Evolutionary conservation across 2,329 filamentous ascomycete genomes (phyloP).

Genomic region (Sodiomyces alkalinus): DNA sequence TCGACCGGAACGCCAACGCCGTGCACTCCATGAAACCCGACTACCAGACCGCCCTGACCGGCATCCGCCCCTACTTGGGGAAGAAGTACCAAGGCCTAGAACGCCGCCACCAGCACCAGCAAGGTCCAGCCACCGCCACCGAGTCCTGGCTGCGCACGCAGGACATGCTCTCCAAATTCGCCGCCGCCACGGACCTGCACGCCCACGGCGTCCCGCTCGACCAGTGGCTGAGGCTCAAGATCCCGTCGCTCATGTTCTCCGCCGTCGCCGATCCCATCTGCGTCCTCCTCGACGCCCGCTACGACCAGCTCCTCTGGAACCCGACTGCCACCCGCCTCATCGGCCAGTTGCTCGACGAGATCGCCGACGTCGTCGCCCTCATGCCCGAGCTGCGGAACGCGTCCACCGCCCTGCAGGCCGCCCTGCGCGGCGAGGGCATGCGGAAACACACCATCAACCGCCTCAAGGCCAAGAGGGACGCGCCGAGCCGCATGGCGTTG

Average conservation of each 20-base stretch:
- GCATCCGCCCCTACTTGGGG: conserved; percentile 8
- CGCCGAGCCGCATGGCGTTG: conserved; percentile 48
- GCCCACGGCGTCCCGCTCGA: conserved; percentile 42
- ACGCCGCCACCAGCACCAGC: background rate
- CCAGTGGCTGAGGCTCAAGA: conserved; percentile 55
- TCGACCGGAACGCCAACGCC: conserved; percentile 22
- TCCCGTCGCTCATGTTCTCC: conserved; percentile 64
- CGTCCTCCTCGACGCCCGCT: conserved; percentile 60
- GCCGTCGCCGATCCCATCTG: conserved; percentile 70
- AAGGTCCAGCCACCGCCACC: conserved; percentile 8
- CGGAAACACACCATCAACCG: conserved; percentile 43
- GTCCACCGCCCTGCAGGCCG: conserved; percentile 38
- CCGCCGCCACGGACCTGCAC: conserved; percentile 44
- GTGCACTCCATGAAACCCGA: conserved; percentile 20
- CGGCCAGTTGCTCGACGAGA: conserved; percentile 58
- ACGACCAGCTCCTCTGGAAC: conserved; percentile 57
- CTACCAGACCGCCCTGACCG: conserved; percentile 17
- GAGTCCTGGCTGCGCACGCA: conserved; percentile 12
- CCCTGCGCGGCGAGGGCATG: conserved; percentile 44
- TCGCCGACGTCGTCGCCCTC: conserved; percentile 51
- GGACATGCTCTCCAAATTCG: conserved; percentile 51
- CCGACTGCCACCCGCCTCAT: conserved; percentile 49
- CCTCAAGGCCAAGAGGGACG: conserved; percentile 39
- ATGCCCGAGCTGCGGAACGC: conserved; percentile 55
- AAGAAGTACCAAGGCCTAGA: no score